Evolutionary conservation across 2,329 filamentous ascomycete species (phyloP).

Genomic region (Phaeosphaeriaceae sp.): DNA sequence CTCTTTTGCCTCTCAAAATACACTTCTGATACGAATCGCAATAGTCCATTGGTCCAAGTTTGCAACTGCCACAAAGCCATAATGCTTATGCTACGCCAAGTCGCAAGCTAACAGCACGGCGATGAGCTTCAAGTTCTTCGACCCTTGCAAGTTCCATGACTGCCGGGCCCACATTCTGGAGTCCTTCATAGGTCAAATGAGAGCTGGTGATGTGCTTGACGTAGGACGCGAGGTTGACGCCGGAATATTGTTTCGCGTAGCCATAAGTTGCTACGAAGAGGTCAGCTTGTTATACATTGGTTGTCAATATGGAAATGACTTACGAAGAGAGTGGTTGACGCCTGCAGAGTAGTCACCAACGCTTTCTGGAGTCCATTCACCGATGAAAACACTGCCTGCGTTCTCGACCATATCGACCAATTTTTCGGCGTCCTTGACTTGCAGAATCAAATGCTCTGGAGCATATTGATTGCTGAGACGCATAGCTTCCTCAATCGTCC

Average conservation of each 20-base stretch:
- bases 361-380: conserved; percentile 95
- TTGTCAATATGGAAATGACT: conserved; percentile 52
- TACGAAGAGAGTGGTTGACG: conserved; percentile 96
- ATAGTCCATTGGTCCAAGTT: too few relatives aligned
- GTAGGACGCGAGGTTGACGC: conserved; percentile 94
- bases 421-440: conserved; percentile 77
- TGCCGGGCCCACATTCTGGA: conserved; percentile 83
- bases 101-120: conserved; percentile 72
- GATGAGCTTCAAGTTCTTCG: conserved; percentile 93
- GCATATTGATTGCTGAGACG: conserved; percentile 92
- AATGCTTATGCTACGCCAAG: conserved; percentile 51
- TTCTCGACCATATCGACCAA: conserved; percentile 84
- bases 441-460: conserved; percentile 94
- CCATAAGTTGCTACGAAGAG: conserved; percentile 82
- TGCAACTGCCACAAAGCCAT: background rate
- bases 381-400: conserved; percentile 94
- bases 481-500: conserved; percentile 77
- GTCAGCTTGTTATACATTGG: conserved; percentile 7
- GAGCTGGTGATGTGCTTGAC: conserved; percentile 98
- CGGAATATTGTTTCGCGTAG: conserved; percentile 97
- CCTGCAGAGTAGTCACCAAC: conserved; percentile 98
- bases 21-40: too few relatives aligned
- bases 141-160: conserved; percentile 96
- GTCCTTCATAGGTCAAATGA: conserved; percentile 82
- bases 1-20: too few relatives aligned